phyloP scores from a whole-genome alignment of 306 rosid species.

The Ormosia emarginata region DNA sequence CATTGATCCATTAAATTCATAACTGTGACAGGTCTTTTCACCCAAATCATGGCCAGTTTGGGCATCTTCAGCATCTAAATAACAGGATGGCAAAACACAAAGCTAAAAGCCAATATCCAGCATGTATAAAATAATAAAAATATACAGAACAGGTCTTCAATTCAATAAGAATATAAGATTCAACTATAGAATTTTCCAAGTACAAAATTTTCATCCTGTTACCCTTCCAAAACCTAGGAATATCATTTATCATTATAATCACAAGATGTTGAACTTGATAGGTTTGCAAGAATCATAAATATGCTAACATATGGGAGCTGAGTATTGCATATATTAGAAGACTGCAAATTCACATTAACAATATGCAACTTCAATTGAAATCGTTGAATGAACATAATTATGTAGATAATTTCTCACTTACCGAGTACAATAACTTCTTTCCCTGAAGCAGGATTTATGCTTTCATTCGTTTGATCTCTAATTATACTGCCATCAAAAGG shows the following conservation, averaged over 20 bases:
- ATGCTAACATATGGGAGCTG: not conserved
- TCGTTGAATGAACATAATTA: not conserved
- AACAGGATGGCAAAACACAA: slow-evolving; percentile 7
- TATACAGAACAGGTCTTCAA: not conserved
- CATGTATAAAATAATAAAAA: not conserved
- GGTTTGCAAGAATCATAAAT: not conserved
- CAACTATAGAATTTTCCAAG: not conserved
- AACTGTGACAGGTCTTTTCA: slow-evolving; percentile 38
- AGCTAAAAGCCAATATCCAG: slow-evolving; percentile 21
- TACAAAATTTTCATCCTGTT: not conserved
- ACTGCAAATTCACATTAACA: not conserved
- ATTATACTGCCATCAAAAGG: slow-evolving; percentile 4
- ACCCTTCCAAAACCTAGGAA: not conserved
- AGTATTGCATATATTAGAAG: not conserved
- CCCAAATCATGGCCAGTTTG: slow-evolving; percentile 31
- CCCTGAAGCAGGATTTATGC: slow-evolving; percentile 8
- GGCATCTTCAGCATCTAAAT: slow-evolving; percentile 41
- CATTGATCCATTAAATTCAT: slow-evolving; percentile 44
- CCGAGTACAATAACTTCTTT: slow-evolving; percentile 19
- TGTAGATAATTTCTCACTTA: slow-evolving; percentile 26
- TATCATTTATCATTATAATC: not conserved
- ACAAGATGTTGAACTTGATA: not conserved
- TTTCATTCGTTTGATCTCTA: slow-evolving; percentile 19
- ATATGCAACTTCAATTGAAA: not conserved
- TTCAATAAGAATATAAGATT: slow-evolving; percentile 7